phyloP scores from a whole-genome alignment of 768 basidiomycete genomes.

The Collybiopsis luxurians region DNA sequence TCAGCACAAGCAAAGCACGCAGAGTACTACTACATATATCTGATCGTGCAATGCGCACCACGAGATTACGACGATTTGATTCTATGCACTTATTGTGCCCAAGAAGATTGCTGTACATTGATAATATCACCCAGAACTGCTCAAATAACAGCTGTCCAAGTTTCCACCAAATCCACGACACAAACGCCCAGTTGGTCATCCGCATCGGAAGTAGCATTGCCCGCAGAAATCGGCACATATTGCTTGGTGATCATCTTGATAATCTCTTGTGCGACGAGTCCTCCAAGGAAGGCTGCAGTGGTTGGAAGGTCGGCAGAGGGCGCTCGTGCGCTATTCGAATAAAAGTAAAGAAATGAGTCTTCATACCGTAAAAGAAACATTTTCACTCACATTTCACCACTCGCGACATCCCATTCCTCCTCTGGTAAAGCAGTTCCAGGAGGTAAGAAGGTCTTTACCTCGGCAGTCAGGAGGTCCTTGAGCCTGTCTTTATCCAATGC shows the following conservation, averaged over 20 bases:
- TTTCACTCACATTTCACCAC: constrained; percentile 80
- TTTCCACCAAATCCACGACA: constrained; percentile 80
- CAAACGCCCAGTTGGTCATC: constrained; percentile 59
- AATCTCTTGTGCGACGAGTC: constrained; percentile 91
- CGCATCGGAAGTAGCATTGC: background rate
- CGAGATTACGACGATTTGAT: too few relatives aligned
- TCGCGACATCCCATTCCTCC: constrained; percentile 47
- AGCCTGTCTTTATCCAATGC: background rate
- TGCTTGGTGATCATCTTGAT: constrained; percentile 98
- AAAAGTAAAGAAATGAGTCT: constrained; percentile 14
- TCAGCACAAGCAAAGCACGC: too few relatives aligned
- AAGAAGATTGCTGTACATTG: too few relatives aligned
- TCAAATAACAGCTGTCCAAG: constrained; percentile 63
- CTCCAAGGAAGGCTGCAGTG: constrained; percentile 90
- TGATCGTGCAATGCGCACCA: too few relatives aligned
- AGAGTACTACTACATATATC: too few relatives aligned
- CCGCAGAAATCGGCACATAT: constrained; percentile 70
- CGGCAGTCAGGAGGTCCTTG: constrained; percentile 36
- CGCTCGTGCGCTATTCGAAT: constrained; percentile 66
- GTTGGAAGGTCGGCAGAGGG: constrained; percentile 89
- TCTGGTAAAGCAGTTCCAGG: constrained; percentile 48
- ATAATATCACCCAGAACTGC: too few relatives aligned
- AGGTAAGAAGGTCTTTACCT: constrained; percentile 51
- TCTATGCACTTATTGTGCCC: too few relatives aligned
- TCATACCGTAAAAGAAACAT: background rate